These are phyloP conservation scores for Pichia nakasei DNA, from an alignment of 805 yeast genomes.

Conservation along the genomic window DNA sequence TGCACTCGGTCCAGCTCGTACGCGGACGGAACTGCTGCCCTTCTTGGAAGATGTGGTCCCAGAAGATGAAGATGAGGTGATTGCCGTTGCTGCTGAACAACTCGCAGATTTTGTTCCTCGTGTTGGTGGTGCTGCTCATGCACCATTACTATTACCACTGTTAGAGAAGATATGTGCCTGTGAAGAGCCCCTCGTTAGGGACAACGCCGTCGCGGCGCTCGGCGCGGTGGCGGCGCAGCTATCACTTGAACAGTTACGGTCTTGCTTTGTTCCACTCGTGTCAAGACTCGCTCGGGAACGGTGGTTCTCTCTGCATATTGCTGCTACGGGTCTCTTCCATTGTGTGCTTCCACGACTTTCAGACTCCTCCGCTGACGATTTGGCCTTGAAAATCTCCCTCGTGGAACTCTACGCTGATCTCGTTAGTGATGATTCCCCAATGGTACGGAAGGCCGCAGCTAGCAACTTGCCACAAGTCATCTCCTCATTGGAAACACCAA, in stretches of 20 bases:
- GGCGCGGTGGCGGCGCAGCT: slow-evolving; percentile 60
- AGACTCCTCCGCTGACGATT: slow-evolving; percentile 29
- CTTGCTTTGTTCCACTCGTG: slow-evolving; percentile 66
- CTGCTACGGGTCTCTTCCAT: slow-evolving; percentile 83
- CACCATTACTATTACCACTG: slow-evolving; percentile 52
- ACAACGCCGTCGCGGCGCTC: slow-evolving; percentile 83
- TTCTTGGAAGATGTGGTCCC: slow-evolving; percentile 83
- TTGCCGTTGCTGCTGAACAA: slow-evolving; percentile 87
- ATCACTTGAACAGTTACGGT: slow-evolving; percentile 52
- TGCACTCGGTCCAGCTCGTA: slow-evolving; percentile 90
- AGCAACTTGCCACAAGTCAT: slow-evolving; percentile 69
- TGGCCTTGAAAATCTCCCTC: slow-evolving; percentile 42
- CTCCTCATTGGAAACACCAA: slow-evolving; percentile 34
- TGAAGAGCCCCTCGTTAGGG: slow-evolving; percentile 95
- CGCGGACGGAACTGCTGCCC: slow-evolving; percentile 82
- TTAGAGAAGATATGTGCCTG: slow-evolving; percentile 80
- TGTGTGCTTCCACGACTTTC: slow-evolving; percentile 52
- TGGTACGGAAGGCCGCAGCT: slow-evolving; percentile 96
- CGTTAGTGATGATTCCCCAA: slow-evolving; percentile 87
- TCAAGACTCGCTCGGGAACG: slow-evolving; percentile 74
- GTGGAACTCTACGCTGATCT: slow-evolving; percentile 61
- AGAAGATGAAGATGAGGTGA: slow-evolving; percentile 97
- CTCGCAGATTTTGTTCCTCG: slow-evolving; percentile 80
- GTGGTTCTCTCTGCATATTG: slow-evolving; percentile 91
- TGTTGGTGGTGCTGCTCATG: slow-evolving; percentile 73